Evolutionary conservation across 192 early-diverging fungal species (phyloP).

Genomic region (Allomyces arbusculus): DNA sequence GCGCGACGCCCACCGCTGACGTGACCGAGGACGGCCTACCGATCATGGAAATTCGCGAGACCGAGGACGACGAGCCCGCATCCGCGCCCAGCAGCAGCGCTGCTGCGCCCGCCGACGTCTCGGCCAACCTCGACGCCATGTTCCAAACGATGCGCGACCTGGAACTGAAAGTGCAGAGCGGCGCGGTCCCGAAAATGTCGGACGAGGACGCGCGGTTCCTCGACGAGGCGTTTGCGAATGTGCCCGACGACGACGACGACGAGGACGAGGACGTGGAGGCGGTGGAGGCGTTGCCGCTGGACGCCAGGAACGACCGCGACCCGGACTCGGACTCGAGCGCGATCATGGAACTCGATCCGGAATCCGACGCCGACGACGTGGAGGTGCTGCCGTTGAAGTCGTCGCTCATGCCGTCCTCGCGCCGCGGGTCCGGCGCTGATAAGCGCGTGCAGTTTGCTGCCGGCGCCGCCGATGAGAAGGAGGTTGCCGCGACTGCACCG

Average conservation of each 20-base stretch:
- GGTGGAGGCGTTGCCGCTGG: not conserved
- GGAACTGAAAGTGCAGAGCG: constrained; percentile 13
- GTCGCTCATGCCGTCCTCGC: not conserved
- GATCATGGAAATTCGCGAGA: constrained; percentile 55
- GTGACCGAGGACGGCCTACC: constrained; percentile 57
- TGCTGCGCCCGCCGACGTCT: not conserved
- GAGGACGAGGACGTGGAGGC: constrained; percentile 25
- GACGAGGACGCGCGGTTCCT: constrained; percentile 11
- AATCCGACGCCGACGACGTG: not conserved
- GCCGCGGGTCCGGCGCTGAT: not conserved
- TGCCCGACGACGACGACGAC: constrained; percentile 29
- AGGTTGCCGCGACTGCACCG: not conserved
- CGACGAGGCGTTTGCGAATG: constrained; percentile 16
- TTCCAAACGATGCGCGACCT: constrained; percentile 12
- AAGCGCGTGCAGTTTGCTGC: not conserved
- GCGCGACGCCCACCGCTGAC: constrained; percentile 7
- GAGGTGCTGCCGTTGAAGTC: not conserved
- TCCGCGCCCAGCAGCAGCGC: not conserved
- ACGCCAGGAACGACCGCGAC: not conserved
- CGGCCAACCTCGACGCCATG: not conserved
- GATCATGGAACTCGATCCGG: not conserved
- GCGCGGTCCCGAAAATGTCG: constrained; percentile 10
- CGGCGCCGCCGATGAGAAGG: not conserved
- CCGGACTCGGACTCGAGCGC: not conserved
- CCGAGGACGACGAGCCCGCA: constrained; percentile 23